Percentiles rank a stretch among this genome's conserved stretches.
These are phyloP conservation scores for Mortierella sp. DNA, from an alignment of 371 early-diverging fungal genomes.

Conservation along the genomic window DNA sequence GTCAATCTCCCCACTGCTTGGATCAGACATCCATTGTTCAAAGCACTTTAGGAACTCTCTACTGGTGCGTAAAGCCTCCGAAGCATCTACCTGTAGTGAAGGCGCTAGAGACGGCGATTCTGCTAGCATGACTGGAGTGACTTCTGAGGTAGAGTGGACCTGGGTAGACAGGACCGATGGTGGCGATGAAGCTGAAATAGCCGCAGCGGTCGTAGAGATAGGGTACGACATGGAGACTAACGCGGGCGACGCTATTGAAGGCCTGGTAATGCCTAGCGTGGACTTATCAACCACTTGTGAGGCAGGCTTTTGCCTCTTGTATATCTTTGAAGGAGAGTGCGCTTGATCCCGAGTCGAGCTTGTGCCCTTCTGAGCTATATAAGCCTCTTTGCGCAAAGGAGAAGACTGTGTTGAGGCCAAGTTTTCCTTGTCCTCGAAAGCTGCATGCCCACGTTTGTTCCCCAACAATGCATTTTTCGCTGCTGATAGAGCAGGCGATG, in stretches of 20 bases:
- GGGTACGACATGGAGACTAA: background rate
- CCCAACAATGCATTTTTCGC: slow-evolving; percentile 29
- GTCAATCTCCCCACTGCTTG: slow-evolving; percentile 23
- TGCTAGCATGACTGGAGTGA: slow-evolving; percentile 10
- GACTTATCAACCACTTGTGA: background rate
- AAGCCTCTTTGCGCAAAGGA: background rate
- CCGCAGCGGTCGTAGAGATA: background rate
- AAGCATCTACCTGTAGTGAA: background rate
- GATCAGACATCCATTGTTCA: slow-evolving; percentile 53
- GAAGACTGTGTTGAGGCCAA: background rate
- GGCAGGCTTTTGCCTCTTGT: slow-evolving; percentile 34
- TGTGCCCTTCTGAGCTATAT: background rate
- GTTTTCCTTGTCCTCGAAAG: slow-evolving; percentile 49
- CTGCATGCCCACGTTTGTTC: slow-evolving; percentile 27
- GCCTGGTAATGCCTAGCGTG: no score
- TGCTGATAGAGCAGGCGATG: slow-evolving; percentile 15
- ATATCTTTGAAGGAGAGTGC: background rate
- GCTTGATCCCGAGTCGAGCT: background rate
- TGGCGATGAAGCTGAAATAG: background rate
- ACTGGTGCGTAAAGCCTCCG: slow-evolving; percentile 6
- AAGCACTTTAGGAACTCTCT: slow-evolving; percentile 42
- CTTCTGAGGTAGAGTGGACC: background rate
- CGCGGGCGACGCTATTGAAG: background rate
- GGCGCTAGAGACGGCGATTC: background rate
- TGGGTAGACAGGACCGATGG: no score